These are phyloP conservation scores for Fusarium drepaniforme DNA, from an alignment of 2,329 filamentous ascomycete genomes.

Conservation along the genomic window DNA sequence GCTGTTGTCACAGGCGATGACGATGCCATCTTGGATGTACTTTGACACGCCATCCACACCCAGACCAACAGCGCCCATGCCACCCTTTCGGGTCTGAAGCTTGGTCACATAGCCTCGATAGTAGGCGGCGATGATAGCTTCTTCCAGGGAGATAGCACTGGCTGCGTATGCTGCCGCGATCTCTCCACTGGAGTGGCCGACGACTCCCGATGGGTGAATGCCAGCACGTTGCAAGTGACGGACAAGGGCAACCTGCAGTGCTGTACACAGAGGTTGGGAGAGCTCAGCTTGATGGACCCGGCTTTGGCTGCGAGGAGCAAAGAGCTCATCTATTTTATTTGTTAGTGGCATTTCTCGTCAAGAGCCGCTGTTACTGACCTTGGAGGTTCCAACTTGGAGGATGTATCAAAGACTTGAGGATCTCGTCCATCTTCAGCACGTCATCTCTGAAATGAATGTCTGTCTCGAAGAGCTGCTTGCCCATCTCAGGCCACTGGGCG, in stretches of 20 bases:
- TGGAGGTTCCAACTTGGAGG: neutral
- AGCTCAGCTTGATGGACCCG: neutral
- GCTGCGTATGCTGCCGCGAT: neutral
- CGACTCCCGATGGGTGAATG: neutral
- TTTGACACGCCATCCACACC: slow-evolving; percentile 9
- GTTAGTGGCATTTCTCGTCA: neutral
- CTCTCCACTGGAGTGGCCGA: neutral
- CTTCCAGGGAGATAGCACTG: neutral
- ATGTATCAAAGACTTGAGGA: neutral
- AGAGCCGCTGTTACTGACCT: neutral
- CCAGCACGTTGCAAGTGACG: neutral
- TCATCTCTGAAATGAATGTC: neutral
- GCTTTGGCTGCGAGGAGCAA: neutral
- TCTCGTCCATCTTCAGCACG: neutral
- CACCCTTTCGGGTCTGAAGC: neutral
- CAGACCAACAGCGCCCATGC: neutral
- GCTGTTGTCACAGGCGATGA: slow-evolving; percentile 61
- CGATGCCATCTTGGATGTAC: slow-evolving; percentile 13
- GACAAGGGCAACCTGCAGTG: neutral
- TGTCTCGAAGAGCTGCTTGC: neutral
- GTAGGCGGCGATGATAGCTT: neutral
- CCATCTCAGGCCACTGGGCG: slow-evolving; percentile 44
- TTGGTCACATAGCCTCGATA: neutral
- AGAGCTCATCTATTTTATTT: neutral
- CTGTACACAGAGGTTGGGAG: neutral